Evolutionary conservation across 2,329 filamentous ascomycete genomes (phyloP).

Genomic region (Colletotrichum brevisporum): DNA sequence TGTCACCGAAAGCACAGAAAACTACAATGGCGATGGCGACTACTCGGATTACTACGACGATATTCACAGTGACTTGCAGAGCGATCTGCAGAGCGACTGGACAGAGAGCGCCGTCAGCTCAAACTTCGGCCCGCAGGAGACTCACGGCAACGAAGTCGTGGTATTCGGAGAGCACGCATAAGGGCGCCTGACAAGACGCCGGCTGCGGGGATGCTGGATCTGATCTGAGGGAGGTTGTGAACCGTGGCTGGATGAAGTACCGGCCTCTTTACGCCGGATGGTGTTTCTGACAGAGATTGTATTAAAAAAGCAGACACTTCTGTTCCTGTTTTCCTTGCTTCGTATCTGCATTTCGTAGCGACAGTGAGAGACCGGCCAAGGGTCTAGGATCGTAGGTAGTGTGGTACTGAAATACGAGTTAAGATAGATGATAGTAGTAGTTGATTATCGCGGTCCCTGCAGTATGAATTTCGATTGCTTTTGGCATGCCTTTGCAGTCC

Average conservation of each 20-base stretch:
- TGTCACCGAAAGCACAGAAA: constrained; percentile 57
- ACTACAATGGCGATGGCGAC: constrained; percentile 53
- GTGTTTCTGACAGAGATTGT: constrained; percentile 27
- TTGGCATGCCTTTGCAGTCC: not conserved
- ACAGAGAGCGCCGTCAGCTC: constrained; percentile 57
- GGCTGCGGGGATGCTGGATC: not conserved
- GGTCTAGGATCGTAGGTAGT: constrained; percentile 12
- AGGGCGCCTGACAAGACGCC: not conserved
- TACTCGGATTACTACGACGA: constrained; percentile 54
- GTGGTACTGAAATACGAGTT: not conserved
- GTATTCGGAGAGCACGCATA: constrained; percentile 49
- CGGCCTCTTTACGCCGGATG: constrained; percentile 7
- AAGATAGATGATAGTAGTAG: constrained; percentile 9
- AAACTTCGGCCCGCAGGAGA: constrained; percentile 39
- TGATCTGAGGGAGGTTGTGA: not conserved
- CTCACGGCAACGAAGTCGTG: constrained; percentile 46
- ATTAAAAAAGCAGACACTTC: constrained; percentile 1
- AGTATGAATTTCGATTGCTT: not conserved
- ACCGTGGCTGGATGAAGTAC: not conserved
- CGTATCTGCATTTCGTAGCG: constrained; percentile 20
- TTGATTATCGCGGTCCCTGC: not conserved
- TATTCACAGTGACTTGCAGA: constrained; percentile 41
- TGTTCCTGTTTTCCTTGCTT: constrained; percentile 30
- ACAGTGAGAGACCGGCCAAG: constrained; percentile 3
- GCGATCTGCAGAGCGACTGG: constrained; percentile 60